Evolutionary conservation across 257 asterid species (phyloP).

Genomic region (Solanum chiquidenum): DNA sequence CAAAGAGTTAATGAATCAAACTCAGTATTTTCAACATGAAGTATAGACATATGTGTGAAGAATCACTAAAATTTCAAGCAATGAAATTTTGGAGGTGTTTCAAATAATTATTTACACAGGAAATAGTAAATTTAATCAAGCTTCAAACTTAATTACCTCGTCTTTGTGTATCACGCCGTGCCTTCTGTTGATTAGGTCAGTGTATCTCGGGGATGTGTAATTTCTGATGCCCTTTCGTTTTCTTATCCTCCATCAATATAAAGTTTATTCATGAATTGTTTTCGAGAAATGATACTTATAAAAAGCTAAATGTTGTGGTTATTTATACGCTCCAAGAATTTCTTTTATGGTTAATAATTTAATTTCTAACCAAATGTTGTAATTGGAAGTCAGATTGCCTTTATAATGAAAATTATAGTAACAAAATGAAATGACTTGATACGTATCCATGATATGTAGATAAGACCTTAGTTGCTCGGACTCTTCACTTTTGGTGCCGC

Average conservation of each 20-base stretch:
- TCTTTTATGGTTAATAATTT: background rate
- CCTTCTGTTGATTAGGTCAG: background rate
- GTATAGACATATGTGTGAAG: background rate
- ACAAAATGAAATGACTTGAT: background rate
- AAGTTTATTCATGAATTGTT: background rate
- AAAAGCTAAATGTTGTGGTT: background rate
- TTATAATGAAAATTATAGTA: background rate
- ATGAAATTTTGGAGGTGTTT: background rate
- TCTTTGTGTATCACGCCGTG: background rate
- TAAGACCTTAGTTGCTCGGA: fast-evolving
- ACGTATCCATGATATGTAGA: fast-evolving
- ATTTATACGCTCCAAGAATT: background rate
- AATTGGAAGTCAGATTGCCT: background rate
- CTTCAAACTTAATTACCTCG: background rate
- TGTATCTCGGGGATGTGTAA: background rate
- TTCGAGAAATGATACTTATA: background rate
- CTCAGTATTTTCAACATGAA: background rate
- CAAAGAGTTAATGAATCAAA: background rate
- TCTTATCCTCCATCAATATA: background rate
- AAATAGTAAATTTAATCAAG: background rate
- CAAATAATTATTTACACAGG: background rate
- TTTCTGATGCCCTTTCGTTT: background rate
- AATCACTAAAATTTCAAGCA: background rate
- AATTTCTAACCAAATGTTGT: background rate
- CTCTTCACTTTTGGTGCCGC: background rate